A percentile compares a stretch with the other conserved stretches of the same genome.
These are phyloP conservation scores for Hemisphaericaspora xylofermentans DNA, from an alignment of 1,139 yeast genomes.

Conservation along the genomic window DNA sequence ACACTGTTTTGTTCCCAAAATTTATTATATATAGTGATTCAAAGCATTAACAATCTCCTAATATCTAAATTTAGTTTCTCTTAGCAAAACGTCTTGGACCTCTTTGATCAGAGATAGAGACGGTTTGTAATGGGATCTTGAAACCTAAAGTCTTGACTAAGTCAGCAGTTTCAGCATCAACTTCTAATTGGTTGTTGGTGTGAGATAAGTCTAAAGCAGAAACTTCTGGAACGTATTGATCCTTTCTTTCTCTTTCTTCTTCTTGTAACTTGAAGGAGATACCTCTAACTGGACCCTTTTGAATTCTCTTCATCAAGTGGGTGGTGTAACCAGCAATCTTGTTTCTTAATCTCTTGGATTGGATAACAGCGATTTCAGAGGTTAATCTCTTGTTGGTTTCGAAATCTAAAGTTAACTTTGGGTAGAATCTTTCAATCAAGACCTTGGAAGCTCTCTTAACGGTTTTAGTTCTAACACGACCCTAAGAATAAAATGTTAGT, in stretches of 20 bases:
- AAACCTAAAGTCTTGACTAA: constrained; percentile 95
- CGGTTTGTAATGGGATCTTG: constrained; percentile 90
- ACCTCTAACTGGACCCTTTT: constrained; percentile 99
- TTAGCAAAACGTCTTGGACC: constrained; percentile 93
- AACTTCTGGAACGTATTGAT: constrained; percentile 99
- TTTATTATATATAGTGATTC: constrained; percentile 1
- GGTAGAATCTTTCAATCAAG: constrained; percentile 99
- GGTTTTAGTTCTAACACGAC: constrained; percentile 99
- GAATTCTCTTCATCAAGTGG: constrained; percentile 99
- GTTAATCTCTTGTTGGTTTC: constrained; percentile 99
- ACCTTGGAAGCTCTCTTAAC: constrained; percentile 99
- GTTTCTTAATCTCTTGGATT: constrained; percentile 99
- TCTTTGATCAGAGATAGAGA: constrained; percentile 91
- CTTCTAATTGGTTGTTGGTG: constrained; percentile 95
- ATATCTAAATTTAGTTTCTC: constrained; percentile 62
- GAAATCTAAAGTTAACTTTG: constrained; percentile 98
- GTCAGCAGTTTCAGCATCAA: constrained; percentile 97
- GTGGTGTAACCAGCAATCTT: constrained; percentile 99
- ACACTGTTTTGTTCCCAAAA: constrained; percentile 4
- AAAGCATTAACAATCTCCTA: constrained; percentile 1
- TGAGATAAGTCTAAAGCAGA: constrained; percentile 98
- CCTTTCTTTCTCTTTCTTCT: constrained; percentile 99
- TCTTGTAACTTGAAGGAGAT: constrained; percentile 99
- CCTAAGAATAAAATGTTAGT: constrained; percentile 50
- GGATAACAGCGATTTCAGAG: constrained; percentile 97